Evolutionary conservation across 805 yeast genomes (phyloP).

Genomic region (Yarrowia keelungensis): DNA sequence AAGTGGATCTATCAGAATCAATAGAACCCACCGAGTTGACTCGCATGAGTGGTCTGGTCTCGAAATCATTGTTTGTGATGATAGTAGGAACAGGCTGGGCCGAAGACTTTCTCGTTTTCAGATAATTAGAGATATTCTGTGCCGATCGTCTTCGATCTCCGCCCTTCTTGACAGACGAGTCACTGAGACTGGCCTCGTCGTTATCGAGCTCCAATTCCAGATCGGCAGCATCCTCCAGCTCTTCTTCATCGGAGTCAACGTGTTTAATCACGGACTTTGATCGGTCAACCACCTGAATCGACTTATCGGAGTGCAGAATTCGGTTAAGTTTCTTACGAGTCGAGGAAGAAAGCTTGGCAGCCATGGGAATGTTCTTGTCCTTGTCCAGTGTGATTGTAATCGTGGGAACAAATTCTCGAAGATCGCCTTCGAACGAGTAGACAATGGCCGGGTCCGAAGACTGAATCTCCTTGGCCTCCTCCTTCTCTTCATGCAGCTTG

Average conservation of each 20-base stretch:
- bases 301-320: conserved; percentile 30
- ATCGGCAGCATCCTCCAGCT: conserved; percentile 18
- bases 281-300: conserved; percentile 36
- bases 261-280: conserved; percentile 11
- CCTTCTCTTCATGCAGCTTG: conserved; percentile 26
- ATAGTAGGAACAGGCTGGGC: background rate
- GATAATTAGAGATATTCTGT: conserved; percentile 22
- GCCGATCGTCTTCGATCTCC: conserved; percentile 22
- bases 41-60: conserved; percentile 5
- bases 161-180: conserved; percentile 18
- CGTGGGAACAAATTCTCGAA: conserved; percentile 46
- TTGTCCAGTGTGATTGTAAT: conserved; percentile 44
- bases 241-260: conserved; percentile 36
- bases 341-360: conserved; percentile 41
- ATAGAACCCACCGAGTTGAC: conserved; percentile 31
- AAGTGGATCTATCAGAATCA: background rate
- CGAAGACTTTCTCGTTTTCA: conserved; percentile 13
- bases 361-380: conserved; percentile 42
- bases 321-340: conserved; percentile 41
- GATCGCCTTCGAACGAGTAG: conserved; percentile 43
- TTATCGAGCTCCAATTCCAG: conserved; percentile 25
- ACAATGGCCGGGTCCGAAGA: conserved; percentile 38
- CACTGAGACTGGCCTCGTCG: conserved; percentile 18
- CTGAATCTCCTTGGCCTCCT: conserved; percentile 14
- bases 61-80: background rate